A percentile compares a stretch with the other conserved stretches of the same genome.
phyloP scores from a whole-genome alignment of 108 stramenopile genomes.

The Mediolabrus comicus region DNA sequence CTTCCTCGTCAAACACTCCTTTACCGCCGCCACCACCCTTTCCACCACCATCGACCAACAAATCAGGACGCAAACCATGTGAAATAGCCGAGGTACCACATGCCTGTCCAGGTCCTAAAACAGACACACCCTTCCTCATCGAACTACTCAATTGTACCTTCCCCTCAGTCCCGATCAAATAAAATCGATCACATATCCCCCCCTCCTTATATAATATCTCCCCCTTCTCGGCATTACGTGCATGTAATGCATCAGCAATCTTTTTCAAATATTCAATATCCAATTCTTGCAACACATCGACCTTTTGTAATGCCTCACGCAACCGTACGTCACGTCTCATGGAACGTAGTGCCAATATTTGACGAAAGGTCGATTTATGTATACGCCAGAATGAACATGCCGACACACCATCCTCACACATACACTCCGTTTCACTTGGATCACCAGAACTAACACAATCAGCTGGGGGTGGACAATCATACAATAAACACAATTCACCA shows the following conservation, averaged over 20 bases:
- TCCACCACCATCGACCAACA: background rate
- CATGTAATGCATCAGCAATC: slow-evolving; percentile 54
- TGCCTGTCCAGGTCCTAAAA: slow-evolving; percentile 35
- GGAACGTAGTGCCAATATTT: slow-evolving; percentile 61
- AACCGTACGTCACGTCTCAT: slow-evolving; percentile 69
- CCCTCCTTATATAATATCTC: slow-evolving; percentile 64
- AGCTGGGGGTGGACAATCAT: slow-evolving; percentile 94
- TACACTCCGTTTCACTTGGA: background rate
- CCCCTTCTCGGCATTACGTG: slow-evolving; percentile 39
- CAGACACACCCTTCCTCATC: slow-evolving; percentile 3
- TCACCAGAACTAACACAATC: slow-evolving; percentile 67
- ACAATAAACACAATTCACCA: slow-evolving; percentile 92
- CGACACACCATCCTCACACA: slow-evolving; percentile 13
- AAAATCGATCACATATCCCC: slow-evolving; percentile 61
- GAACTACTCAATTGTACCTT: slow-evolving; percentile 46
- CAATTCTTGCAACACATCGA: slow-evolving; percentile 62
- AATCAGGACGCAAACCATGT: background rate
- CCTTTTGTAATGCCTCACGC: slow-evolving; percentile 61
- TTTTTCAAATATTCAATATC: slow-evolving; percentile 43
- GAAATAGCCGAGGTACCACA: slow-evolving; percentile 44
- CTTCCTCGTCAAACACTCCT: background rate
- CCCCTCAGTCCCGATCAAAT: slow-evolving; percentile 60
- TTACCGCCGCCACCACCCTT: background rate
- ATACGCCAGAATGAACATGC: slow-evolving; percentile 64
- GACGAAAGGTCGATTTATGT: slow-evolving; percentile 75